These are phyloP conservation scores for Penicillium macrosclerotiorum DNA, from an alignment of 495 filamentous ascomycete species.

Conservation along the genomic window DNA sequence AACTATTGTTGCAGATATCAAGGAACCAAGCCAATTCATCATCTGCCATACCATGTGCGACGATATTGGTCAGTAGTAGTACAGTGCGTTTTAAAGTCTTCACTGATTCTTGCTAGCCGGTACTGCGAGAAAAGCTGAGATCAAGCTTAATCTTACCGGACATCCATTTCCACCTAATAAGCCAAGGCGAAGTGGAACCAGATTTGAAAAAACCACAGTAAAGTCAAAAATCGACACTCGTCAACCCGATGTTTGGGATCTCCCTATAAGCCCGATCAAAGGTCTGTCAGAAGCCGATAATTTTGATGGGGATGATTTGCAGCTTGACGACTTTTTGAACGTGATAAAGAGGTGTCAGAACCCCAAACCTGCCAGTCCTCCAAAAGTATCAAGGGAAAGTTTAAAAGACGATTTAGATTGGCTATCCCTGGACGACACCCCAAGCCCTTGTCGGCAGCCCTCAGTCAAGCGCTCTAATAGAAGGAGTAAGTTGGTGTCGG, in stretches of 20 bases:
- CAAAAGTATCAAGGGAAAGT: too few relatives aligned
- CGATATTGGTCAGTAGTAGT: conserved; percentile 62
- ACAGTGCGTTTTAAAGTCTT: not conserved
- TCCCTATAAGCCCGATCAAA: conserved; percentile 5
- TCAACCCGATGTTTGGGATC: conserved; percentile 5
- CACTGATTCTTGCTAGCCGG: conserved; percentile 55
- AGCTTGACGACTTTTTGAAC: conserved; percentile 54
- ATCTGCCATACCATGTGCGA: conserved; percentile 81
- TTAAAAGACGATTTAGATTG: conserved; percentile 16
- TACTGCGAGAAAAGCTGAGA: conserved; percentile 59
- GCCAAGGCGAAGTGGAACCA: not conserved
- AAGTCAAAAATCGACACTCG: conserved; percentile 6
- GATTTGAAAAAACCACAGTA: not conserved
- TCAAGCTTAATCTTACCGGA: conserved; percentile 61
- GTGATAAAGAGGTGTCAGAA: conserved; percentile 22
- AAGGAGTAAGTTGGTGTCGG: conserved; percentile 9
- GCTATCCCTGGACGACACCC: conserved; percentile 17
- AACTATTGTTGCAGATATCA: conserved; percentile 58
- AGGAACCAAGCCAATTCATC: conserved; percentile 54
- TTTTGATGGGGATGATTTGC: conserved; percentile 56
- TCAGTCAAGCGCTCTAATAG: not conserved
- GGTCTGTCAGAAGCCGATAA: conserved; percentile 31
- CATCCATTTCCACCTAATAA: conserved; percentile 49
- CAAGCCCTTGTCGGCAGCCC: conserved; percentile 4
- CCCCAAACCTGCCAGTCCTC: not conserved